These are phyloP conservation scores for Laguncularia racemosa DNA, from an alignment of 345 rosid genomes.

Conservation along the genomic window DNA sequence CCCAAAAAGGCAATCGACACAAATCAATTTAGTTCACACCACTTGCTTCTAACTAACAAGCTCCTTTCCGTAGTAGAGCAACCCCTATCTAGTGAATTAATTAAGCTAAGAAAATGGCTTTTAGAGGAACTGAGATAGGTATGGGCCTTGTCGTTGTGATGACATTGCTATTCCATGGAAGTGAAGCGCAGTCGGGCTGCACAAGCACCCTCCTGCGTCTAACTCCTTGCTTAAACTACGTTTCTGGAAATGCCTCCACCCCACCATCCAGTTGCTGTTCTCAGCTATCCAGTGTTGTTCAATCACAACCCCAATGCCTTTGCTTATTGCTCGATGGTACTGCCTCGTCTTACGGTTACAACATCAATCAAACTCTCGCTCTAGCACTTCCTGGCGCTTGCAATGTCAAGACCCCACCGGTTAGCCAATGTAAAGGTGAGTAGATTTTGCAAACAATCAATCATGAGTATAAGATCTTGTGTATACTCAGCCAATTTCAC, in stretches of 20 bases:
- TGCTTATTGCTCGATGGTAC: constrained; percentile 30
- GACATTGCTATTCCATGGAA: constrained; percentile 6
- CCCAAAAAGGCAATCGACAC: neutral
- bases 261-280: constrained; percentile 56
- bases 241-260: constrained; percentile 35
- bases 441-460: too few relatives aligned
- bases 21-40: neutral
- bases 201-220: constrained; percentile 19
- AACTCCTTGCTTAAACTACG: constrained; percentile 36
- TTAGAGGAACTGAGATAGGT: neutral
- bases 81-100: too few relatives aligned
- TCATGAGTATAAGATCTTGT: too few relatives aligned
- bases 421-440: constrained; percentile 26
- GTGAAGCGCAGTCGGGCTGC: constrained; percentile 32
- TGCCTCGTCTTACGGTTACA: constrained; percentile 18
- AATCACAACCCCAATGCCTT: constrained; percentile 41
- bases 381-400: constrained; percentile 30
- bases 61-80: too few relatives aligned
- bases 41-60: too few relatives aligned
- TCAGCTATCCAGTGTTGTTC: constrained; percentile 31
- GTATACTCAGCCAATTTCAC: too few relatives aligned
- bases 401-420: constrained; percentile 27
- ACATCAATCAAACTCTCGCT: constrained; percentile 31
- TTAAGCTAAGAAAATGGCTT: neutral
- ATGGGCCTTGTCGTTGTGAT: constrained; percentile 4